A percentile compares a stretch with the other conserved stretches of the same genome.
These are phyloP conservation scores for Mycena indigotica DNA, from an alignment of 768 basidiomycete genomes.

Conservation along the genomic window DNA sequence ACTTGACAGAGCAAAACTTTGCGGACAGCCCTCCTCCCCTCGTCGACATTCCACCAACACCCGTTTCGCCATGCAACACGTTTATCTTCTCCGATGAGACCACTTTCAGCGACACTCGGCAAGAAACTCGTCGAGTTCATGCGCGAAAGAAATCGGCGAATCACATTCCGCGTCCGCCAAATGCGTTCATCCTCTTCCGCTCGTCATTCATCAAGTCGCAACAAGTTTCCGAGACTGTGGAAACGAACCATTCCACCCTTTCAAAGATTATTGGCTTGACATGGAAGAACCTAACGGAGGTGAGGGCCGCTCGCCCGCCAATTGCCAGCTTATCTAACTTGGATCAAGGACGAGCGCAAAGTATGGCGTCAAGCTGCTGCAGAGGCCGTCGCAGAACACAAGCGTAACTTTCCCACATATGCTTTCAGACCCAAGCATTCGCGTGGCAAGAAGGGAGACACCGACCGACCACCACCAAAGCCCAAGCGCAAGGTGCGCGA, in stretches of 20 bases:
- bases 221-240: constrained; percentile 57
- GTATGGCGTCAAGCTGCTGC: constrained; percentile 78
- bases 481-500: constrained; percentile 60
- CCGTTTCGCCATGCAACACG: constrained; percentile 29
- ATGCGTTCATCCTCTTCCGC: constrained; percentile 66
- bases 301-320: neutral
- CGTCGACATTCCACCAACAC: constrained; percentile 27
- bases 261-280: constrained; percentile 66
- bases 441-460: constrained; percentile 39
- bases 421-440: constrained; percentile 68
- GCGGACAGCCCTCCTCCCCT: constrained; percentile 39
- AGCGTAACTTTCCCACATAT: constrained; percentile 74
- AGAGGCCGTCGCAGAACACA: constrained; percentile 71
- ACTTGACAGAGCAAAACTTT: constrained; percentile 56
- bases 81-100: constrained; percentile 48
- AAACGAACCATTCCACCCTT: constrained; percentile 63
- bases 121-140: constrained; percentile 33
- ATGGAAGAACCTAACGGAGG: constrained; percentile 56
- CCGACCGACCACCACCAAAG: constrained; percentile 27
- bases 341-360: constrained; percentile 47
- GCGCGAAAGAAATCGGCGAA: constrained; percentile 56
- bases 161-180: constrained; percentile 64
- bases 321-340: neutral
- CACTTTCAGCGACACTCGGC: constrained; percentile 26
- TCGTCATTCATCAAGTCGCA: constrained; percentile 62